Evolutionary conservation across 805 yeast genomes (phyloP), one percentile per base, ranked within the genome.

Genomic region (Yarrowia sp.): DNA sequence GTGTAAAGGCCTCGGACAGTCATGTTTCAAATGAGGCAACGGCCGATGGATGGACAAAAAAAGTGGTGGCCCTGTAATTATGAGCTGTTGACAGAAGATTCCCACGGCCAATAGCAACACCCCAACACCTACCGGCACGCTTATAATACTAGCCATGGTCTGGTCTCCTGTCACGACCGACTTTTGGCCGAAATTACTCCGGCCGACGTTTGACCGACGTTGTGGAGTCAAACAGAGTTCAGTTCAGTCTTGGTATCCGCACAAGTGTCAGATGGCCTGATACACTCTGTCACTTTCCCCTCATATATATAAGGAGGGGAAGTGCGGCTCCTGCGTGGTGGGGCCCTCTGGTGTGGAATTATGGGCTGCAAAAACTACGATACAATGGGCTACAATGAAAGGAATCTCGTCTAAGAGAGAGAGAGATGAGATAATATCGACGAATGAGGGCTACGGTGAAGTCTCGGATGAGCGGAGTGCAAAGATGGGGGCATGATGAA

Each of bases 321-420:
- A 55, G 61, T 55, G 63, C 63, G 63, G 63, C 63, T 55, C 46
- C 61, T 55, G 63, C 24, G 24, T 33, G 47, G 63, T 55, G 63
- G 63, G 63, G 63, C 24, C 17, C 5, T 36, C 38, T 24, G 30
- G 30, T 24, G 30, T 24, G 38, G 38, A 10, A 36, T 36, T 36
- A 8, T 50, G 39, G 53, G 17, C 42, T 14, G 19, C 20, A 38
- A 24, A 38, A 34, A 10, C 24, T 20, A 24, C 30, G 6, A 24
- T 20, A 24, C 30, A 24, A 24, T 24, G 30, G 30, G 30, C 30
- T 24, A 24, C 30, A 24, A 24, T 24, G 30, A 7, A 24, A 4
- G 6, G 30, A 24, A 24, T 24, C 30, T 24, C 30, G 30, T 24
- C 30, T 24, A 24, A 24, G 30, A 24, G 7, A 24, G 7, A 24